Base-by-base conservation (phyloP, 805 yeast genomes). In the Spathaspora gorwiae region DNA sequence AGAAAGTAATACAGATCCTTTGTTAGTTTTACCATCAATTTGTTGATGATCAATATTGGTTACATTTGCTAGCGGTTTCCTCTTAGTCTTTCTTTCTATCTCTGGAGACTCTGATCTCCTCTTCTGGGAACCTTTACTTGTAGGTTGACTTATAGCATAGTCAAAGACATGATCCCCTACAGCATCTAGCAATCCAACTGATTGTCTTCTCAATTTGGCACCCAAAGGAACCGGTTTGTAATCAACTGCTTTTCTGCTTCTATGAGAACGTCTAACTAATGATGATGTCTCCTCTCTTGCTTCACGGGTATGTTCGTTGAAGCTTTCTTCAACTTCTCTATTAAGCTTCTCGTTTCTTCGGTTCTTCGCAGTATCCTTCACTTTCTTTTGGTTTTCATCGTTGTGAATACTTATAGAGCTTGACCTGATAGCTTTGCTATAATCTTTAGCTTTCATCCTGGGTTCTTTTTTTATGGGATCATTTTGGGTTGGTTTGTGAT, bases 191-290 rank as follows among this genome's bases (percentile, higher is more conserved):
- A 81, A 65, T 50, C 73, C 72, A 29, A 69, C 83, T 0, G 81
- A 70, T 31, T 79, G 80, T 51, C 92, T 72, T 56, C 95, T 75
- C 83, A 84, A 73, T 57, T 85, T 86, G 12, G 75, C 77, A 35
- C 85, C 69, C 43, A 84, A 61, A 1, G 90, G 80, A 0, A 90
- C 89, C 31, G 80, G 70, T 14, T 80, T 80, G 54, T 87, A 87
- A 58, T 81, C 79, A 6, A 87, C 79, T 9, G 76, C 73, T 47
- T 76, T 79, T 4, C 80, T 75, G 19, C 80, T 66, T 24, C 88
- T 70, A 46, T 80, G 62, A 40, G 84, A 66, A 9, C 32, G 32
- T 5, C 32, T 29, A 29, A 19, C 24, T 19, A 19, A 19, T 5
- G 24, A 19, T 19, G 24, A 19, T 19, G 24, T 19, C 2, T 19